Base-by-base conservation (phyloP, 768 basidiomycete genomes). In the Tylopilus felleus region DNA sequence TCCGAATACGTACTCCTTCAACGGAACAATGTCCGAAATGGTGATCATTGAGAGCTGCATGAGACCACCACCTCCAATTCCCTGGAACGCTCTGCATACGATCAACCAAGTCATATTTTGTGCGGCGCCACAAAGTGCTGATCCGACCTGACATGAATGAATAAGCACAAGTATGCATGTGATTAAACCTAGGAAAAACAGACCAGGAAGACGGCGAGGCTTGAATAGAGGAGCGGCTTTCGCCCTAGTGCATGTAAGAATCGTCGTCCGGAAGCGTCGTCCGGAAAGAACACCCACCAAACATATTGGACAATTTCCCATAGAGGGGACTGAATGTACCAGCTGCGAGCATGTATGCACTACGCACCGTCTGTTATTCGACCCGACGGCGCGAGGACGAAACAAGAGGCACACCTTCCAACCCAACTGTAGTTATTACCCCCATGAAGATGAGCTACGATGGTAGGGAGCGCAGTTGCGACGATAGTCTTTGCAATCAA, bases 61-160 rank as follows among this genome's bases (percentile, higher is more conserved):
- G 52, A 90, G 84, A 1, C 87, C 89, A 7, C 88, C 88, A 14
- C 88, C 88, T 16, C 90, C 90, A 27, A 92, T 81, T 10, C 91
- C 90, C 68, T 93, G 90, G 2, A 93, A 74, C 2, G 87, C 90
- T 58, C 91, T 81, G 43, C 80, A 81, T 0, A 87, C 75, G 35
- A 90, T 82, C 9, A 93, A 71, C 90, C 87, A 89, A 4, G 74
- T 78, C 80, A 92, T 85, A 51, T 53, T 82, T 63, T 93, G 85
- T 0, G 90, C 88, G 1, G 88, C 84, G 12, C 90, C 90, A 62
- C 88, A 91, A 40, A 93, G 70, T 4, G 88, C 88, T 7, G 87
- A 90, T 27, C 88, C 88, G 56, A 89, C 67, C 86, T 88, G 60
- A 17, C 4, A 21, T 9, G 45, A 21, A 33, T 21, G 3, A 46